Evolutionary conservation across 139 green algal species (phyloP), one percentile per base, ranked within the genome.

Genomic region (Eudorina sp.): DNA sequence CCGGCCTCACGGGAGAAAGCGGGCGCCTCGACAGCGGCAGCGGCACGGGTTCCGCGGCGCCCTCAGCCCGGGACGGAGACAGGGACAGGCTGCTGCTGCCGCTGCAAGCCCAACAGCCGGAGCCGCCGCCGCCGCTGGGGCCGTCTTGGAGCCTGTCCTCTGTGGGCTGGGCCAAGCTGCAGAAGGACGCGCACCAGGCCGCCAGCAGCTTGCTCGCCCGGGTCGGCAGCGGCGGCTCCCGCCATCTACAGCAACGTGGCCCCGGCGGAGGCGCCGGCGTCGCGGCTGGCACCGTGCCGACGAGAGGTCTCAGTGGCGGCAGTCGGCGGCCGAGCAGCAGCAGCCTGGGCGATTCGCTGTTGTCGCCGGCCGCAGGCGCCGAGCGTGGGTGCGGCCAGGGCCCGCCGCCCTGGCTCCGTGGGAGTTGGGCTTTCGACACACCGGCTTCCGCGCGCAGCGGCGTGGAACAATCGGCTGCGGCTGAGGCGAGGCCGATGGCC

Each of bases 61-160:
- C n/a, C n/a, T n/a, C n/a, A n/a, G n/a, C n/a, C n/a, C n/a, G n/a
- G n/a, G n/a, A n/a, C n/a, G n/a, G n/a, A n/a, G n/a, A n/a, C n/a
- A n/a, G n/a, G n/a, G n/a, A n/a, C n/a, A n/a, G n/a, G 58, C 58
- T 34, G 58, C 40, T 13, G 13, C 43, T 9, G 70, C 70, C 1
- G 40, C 16, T 38, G 40, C 38, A 14, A 25, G 70, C 31, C 6
- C 25, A 40, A n/a, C 62, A 40, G 62, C 19, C 62, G 62, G 27
- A 14, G 62, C 29, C 62, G 62, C 27, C 43, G 41, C 34, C 70
- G 29, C 25, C 43, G 48, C 48, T 48, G 34, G 43, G 11, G 79
- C 2, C 58, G 8, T 43, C 58, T 18, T 75, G 79, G 58, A 85
- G 79, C 27, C 60, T 74, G 58, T 58, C 58, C 43, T 76, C 60